phyloP scores from a whole-genome alignment of 169 alveolate species.

The Plasmodium cynomolgi region DNA sequence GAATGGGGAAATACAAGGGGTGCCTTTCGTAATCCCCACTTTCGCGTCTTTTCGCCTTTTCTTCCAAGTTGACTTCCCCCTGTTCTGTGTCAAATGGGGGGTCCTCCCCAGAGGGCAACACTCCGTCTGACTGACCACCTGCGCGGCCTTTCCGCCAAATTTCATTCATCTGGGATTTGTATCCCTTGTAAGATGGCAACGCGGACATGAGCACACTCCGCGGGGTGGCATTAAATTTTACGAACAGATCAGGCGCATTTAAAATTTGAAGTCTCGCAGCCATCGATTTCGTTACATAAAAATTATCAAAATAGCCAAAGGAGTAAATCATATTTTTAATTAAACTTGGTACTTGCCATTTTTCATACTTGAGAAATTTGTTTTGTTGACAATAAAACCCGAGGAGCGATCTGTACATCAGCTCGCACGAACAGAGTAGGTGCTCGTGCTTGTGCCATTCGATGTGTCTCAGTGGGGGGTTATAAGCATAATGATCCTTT shows the following conservation, averaged over 20 bases:
- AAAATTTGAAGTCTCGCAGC: slow-evolving; percentile 73
- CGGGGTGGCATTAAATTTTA: slow-evolving; percentile 60
- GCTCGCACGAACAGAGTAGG: slow-evolving; percentile 55
- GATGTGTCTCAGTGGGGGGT: slow-evolving; percentile 26
- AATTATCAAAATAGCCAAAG: slow-evolving; percentile 70
- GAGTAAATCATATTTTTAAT: slow-evolving; percentile 63
- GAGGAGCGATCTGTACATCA: slow-evolving; percentile 73
- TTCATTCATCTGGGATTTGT: slow-evolving; percentile 26
- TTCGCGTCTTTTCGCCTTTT: neutral
- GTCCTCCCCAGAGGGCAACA: neutral
- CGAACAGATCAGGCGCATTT: slow-evolving; percentile 65
- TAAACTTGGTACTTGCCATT: slow-evolving; percentile 76
- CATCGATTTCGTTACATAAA: slow-evolving; percentile 68
- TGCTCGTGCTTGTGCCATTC: slow-evolving; percentile 66
- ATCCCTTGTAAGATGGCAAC: slow-evolving; percentile 69
- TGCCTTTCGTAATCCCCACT: neutral
- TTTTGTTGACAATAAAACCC: slow-evolving; percentile 65
- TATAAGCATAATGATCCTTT: neutral
- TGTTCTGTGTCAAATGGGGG: neutral
- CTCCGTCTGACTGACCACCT: neutral
- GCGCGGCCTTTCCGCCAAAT: neutral
- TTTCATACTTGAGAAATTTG: slow-evolving; percentile 49
- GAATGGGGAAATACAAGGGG: slow-evolving; percentile 57
- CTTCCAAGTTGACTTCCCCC: neutral
- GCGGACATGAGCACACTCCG: slow-evolving; percentile 52